phyloP scores from a whole-genome alignment of 768 basidiomycete genomes.

The Psilocybe azurescens region DNA sequence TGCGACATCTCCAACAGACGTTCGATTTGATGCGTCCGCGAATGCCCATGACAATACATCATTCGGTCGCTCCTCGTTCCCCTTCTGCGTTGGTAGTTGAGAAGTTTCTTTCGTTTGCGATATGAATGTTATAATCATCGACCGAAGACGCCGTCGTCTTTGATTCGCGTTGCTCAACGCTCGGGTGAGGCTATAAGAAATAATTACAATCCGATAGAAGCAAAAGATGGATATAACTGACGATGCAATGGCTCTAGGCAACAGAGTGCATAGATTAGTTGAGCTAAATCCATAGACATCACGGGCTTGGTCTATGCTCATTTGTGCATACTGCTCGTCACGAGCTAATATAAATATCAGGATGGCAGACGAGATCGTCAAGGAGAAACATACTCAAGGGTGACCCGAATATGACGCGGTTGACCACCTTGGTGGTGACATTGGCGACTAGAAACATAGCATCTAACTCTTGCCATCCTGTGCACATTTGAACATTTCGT shows the following conservation, averaged over 20 bases:
- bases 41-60: slow-evolving; percentile 43
- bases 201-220: not conserved
- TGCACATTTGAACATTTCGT: slow-evolving; percentile 32
- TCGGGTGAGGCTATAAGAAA: slow-evolving; percentile 16
- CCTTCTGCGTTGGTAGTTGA: not conserved
- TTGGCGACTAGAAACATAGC: slow-evolving; percentile 8
- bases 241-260: not conserved
- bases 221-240: not conserved
- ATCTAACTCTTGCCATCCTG: slow-evolving; percentile 24
- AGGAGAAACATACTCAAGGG: slow-evolving; percentile 26
- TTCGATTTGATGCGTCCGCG: slow-evolving; percentile 25
- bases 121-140: not conserved
- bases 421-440: slow-evolving; percentile 10
- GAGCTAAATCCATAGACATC: not conserved
- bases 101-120: not conserved
- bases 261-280: not conserved
- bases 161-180: slow-evolving; percentile 11
- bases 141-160: not conserved
- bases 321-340: not conserved
- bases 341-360: not conserved
- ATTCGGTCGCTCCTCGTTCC: slow-evolving; percentile 27
- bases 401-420: slow-evolving; percentile 20
- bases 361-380: not conserved
- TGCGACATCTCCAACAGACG: slow-evolving; percentile 26
- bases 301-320: not conserved